Evolutionary conservation across 345 rosid genomes (phyloP).

Genomic region (Populus ilicifolia): DNA sequence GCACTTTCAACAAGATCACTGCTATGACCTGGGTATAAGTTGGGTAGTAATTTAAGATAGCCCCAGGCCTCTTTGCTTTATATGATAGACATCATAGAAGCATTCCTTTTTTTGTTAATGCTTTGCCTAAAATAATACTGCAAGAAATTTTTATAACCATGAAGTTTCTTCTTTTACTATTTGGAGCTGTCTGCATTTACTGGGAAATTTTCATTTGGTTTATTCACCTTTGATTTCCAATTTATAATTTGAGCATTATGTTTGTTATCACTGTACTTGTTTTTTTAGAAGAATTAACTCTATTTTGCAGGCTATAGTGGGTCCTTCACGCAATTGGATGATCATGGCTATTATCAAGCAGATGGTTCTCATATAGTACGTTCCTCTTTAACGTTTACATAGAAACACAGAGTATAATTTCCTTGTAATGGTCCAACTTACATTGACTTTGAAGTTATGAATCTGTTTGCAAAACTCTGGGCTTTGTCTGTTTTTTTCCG

Average conservation of each 20-base stretch:
- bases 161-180: not conserved
- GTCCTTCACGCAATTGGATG: conserved; percentile 32
- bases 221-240: not conserved
- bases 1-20: not conserved
- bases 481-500: not conserved
- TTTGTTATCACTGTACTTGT: not conserved
- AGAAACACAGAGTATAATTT: not conserved
- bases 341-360: conserved; percentile 35
- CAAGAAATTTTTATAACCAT: no score
- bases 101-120: not conserved
- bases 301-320: conserved; percentile 48
- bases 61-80: not conserved
- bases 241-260: not conserved
- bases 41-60: not conserved
- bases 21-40: not conserved
- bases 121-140: not conserved
- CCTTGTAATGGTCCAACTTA: not conserved
- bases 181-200: not conserved
- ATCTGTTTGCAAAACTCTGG: not conserved
- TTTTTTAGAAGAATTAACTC: not conserved
- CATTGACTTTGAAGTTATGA: not conserved
- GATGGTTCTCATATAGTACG: conserved; percentile 41
- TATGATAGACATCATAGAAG: not conserved
- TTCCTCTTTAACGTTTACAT: conserved; percentile 7
- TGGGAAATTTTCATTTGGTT: not conserved